These are phyloP conservation scores for Suzukiozyma palmioleophila DNA, from an alignment of 1,139 yeast species.

Conservation along the genomic window DNA sequence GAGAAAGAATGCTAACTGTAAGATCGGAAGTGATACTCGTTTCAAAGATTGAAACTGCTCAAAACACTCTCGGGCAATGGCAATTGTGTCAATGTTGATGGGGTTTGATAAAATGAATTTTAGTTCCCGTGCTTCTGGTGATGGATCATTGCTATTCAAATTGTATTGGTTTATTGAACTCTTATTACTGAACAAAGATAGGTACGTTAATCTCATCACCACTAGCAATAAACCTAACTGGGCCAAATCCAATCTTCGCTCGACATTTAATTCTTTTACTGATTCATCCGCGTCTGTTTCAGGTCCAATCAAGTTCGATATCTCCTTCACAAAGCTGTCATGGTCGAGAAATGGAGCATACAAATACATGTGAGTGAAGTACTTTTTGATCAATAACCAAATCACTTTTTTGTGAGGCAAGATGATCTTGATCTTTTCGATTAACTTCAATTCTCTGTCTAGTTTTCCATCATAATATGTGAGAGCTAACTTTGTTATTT, in stretches of 20 bases:
- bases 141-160: conserved; percentile 8
- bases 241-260: conserved; percentile 28
- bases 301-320: conserved; percentile 23
- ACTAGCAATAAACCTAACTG: conserved; percentile 26
- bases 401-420: conserved; percentile 26
- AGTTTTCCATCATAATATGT: conserved; percentile 19
- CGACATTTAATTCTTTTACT: conserved; percentile 15
- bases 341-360: conserved; percentile 31
- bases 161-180: conserved; percentile 24
- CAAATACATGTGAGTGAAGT: conserved; percentile 23
- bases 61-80: conserved; percentile 26
- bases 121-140: conserved; percentile 13
- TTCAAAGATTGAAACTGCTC: conserved; percentile 22
- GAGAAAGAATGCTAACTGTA: conserved; percentile 35
- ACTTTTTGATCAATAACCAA: conserved; percentile 25
- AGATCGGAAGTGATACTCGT: conserved; percentile 20
- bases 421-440: conserved; percentile 23
- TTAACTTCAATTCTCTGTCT: conserved; percentile 22
- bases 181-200: conserved; percentile 32
- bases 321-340: conserved; percentile 16
- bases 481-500: conserved; percentile 4
- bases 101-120: conserved; percentile 27
- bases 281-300: conserved; percentile 15
- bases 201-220: conserved; percentile 27
- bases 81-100: conserved; percentile 22